phyloP scores from a whole-genome alignment of 495 filamentous ascomycete genomes.

The Penicillium roqueforti region DNA sequence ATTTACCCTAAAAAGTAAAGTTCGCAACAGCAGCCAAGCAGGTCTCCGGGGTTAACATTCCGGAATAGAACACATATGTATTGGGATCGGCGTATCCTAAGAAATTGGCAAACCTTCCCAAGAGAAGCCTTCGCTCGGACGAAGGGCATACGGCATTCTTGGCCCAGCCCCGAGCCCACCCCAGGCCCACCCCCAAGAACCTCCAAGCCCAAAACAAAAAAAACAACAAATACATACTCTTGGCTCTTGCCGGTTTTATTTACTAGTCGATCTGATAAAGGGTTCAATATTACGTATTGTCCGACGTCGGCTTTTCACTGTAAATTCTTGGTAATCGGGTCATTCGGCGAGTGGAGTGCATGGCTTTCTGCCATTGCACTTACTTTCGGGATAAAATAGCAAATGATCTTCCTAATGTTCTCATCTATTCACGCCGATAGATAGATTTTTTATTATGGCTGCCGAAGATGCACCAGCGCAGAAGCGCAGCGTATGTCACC shows the following conservation, averaged over 20 bases:
- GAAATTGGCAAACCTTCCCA: background rate
- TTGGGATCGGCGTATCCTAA: background rate
- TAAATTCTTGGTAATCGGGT: background rate
- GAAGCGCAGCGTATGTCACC: slow-evolving; percentile 1
- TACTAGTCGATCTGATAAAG: slow-evolving; percentile 1
- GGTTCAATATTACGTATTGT: background rate
- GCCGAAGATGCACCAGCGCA: background rate
- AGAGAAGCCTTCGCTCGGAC: background rate
- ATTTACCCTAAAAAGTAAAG: background rate
- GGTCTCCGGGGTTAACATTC: background rate
- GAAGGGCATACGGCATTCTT: background rate
- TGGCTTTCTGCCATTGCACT: background rate
- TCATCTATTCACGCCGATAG: background rate
- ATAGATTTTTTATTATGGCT: background rate
- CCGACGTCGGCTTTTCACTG: background rate
- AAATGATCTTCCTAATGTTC: background rate
- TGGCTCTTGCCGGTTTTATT: background rate
- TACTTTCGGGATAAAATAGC: background rate
- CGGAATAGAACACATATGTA: background rate
- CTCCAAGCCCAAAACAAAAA: background rate
- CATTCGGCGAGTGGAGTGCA: background rate
- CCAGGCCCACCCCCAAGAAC: background rate
- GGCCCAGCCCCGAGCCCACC: no score
- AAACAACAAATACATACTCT: background rate
- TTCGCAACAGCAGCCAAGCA: background rate